Evolutionary conservation across 805 yeast genomes (phyloP).

Genomic region (Candida peoriensis): DNA sequence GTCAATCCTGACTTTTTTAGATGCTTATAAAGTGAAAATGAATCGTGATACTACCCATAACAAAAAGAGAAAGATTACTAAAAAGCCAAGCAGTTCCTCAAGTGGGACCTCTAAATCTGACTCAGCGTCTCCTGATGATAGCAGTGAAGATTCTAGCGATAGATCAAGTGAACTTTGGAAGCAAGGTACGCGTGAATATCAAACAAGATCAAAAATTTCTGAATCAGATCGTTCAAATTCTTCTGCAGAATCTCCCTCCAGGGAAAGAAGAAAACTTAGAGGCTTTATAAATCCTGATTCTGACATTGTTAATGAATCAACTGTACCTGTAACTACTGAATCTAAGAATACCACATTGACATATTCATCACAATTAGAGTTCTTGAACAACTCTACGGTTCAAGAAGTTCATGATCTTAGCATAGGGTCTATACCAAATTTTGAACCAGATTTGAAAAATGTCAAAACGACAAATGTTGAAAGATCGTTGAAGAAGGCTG

Average conservation of each 20-base stretch:
- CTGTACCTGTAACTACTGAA: neutral
- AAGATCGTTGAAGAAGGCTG: constrained; percentile 9
- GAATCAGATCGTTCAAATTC: neutral
- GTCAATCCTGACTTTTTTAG: too few species aligned
- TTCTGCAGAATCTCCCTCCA: neutral
- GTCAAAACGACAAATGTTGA: constrained; percentile 9
- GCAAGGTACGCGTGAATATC: neutral
- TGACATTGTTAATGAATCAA: too few species aligned
- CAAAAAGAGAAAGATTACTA: too few species aligned
- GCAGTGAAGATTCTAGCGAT: neutral
- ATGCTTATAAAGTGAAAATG: too few species aligned
- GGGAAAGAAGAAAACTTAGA: too few species aligned
- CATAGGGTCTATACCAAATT: constrained; percentile 13
- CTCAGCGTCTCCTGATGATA: neutral
- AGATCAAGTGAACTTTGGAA: neutral
- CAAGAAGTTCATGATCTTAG: constrained; percentile 18
- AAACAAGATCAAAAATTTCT: constrained; percentile 4
- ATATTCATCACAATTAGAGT: constrained; percentile 1
- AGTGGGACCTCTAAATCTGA: too few species aligned
- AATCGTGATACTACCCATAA: too few species aligned
- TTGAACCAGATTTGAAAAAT: constrained; percentile 13
- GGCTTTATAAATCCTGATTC: too few species aligned
- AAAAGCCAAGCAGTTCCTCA: too few species aligned
- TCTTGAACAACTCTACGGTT: constrained; percentile 13
- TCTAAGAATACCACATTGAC: neutral